Percentiles rank a stretch among this genome's conserved stretches.
phyloP scores from a whole-genome alignment of 225 moss, liverwort and hornwort species.

The Physcomitrium patens region DNA sequence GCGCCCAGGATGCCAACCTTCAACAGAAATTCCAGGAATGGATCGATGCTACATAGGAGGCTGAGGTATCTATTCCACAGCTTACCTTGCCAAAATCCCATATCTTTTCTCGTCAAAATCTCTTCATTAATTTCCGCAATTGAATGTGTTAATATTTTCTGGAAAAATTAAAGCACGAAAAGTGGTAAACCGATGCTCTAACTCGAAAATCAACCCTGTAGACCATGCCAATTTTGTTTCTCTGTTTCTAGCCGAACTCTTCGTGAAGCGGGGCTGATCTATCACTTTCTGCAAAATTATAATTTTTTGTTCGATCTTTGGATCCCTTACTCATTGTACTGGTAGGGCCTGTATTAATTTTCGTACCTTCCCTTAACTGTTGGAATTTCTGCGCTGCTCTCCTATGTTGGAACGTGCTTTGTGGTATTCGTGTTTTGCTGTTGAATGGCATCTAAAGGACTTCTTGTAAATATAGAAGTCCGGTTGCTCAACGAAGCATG shows the following conservation, averaged over 20 bases:
- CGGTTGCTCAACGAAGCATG: background rate
- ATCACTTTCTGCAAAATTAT: background rate
- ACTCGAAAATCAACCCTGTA: constrained; percentile 12
- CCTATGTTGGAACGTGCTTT: constrained; percentile 3
- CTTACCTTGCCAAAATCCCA: background rate
- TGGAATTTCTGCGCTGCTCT: constrained; percentile 12
- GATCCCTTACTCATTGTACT: constrained; percentile 9
- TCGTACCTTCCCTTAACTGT: background rate
- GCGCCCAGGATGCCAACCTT: constrained; percentile 48
- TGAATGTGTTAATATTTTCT: background rate
- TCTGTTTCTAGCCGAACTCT: constrained; percentile 5
- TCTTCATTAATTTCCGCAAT: background rate
- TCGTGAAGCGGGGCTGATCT: constrained; percentile 6
- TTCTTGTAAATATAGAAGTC: constrained; percentile 1
- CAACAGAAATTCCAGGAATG: constrained; percentile 24
- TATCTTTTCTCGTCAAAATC: constrained; percentile 11
- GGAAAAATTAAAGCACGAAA: background rate
- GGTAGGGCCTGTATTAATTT: background rate
- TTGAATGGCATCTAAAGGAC: background rate
- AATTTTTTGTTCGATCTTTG: background rate
- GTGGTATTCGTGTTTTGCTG: constrained; percentile 13
- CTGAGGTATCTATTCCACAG: constrained; percentile 31
- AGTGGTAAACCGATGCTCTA: background rate
- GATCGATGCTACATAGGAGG: background rate
- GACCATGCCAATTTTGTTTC: background rate